Evolutionary conservation across 495 filamentous ascomycete species (phyloP), one percentile per base, ranked within the genome.

Genomic region (Neurospora tetraspora): DNA sequence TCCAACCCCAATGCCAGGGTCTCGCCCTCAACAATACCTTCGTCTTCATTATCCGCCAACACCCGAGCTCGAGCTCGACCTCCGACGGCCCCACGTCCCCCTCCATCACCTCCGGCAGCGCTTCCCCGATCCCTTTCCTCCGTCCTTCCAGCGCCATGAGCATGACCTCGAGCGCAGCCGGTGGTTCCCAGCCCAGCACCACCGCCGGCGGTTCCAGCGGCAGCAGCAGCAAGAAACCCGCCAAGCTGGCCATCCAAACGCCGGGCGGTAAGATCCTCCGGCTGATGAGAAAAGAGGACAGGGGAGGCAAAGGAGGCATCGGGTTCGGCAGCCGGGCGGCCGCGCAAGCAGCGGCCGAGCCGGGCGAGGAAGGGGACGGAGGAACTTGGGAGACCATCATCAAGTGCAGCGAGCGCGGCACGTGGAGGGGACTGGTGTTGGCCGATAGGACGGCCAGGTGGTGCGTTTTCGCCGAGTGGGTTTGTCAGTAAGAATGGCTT

Each of bases 381-480:
- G 93, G 91, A 65, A 88, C 91, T 1, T 99, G 96, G 96, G 96
- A 99, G 83, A 99, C 95, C 8, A 96, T 98, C 61, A 97, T 94
- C 81, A 99, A 99, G 84, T 94, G 95, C 81, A 93, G 93, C 0
- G 96, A 99, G 79, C 86, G 90, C 37, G 96, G 96, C 1, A 87
- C 91, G 36, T 99, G 96, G 96, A 89, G 96, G 73, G 96, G 93
- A 1, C 82, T 99, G 70, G 96, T 99, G 74, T 86, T 99, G 23
- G 96, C 96, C 14, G 96, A 99, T 85, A 88, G 96, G 71, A 98
- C 92, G 73, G 96, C 95, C 10, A 86, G 96, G 74, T 99, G 96
- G 96, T 98, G 96, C 82, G 96, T 99, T 31, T 99, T 97, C 84
- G 95, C 91, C 37, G 96, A 99, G 84, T 99, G 96, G 96, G 89